Evolutionary conservation across 192 early-diverging fungal species (phyloP).

Genomic region (Entomortierella chlamydospora): DNA sequence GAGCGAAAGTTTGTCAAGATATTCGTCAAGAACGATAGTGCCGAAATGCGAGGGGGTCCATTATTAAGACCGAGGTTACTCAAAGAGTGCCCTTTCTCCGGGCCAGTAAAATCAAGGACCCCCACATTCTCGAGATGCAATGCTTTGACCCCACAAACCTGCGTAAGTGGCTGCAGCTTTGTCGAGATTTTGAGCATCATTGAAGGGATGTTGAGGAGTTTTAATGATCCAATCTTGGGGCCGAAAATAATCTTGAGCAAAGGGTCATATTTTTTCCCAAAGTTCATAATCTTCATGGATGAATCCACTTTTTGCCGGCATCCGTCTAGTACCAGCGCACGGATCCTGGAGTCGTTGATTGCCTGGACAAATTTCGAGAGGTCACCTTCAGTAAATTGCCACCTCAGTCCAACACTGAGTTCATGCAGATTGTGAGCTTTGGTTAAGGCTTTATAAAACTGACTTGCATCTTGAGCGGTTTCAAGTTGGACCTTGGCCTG

Average conservation of each 20-base stretch:
- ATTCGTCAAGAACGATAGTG: constrained; percentile 8
- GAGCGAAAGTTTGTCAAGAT: constrained; percentile 13
- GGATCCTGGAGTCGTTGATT: constrained; percentile 15
- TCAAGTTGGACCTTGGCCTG: constrained; percentile 11
- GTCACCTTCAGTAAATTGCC: constrained; percentile 26
- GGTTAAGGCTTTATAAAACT: constrained; percentile 20
- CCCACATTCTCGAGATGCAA: constrained; percentile 32
- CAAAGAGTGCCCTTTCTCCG: constrained; percentile 1
- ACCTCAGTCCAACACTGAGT: constrained; percentile 17
- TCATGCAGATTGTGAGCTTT: constrained; percentile 28
- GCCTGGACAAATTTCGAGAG: constrained; percentile 21
- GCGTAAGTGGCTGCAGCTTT: neutral
- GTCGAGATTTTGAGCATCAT: constrained; percentile 21
- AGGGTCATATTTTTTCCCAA: constrained; percentile 45
- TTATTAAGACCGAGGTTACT: constrained; percentile 7
- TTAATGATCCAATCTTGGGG: constrained; percentile 25
- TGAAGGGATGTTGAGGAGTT: constrained; percentile 25
- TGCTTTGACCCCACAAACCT: neutral
- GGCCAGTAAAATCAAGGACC: constrained; percentile 1
- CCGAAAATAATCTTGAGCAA: constrained; percentile 18
- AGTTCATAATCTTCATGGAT: constrained; percentile 2
- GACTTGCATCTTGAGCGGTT: constrained; percentile 6
- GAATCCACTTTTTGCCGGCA: constrained; percentile 12
- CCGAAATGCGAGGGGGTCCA: neutral
- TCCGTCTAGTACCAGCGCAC: constrained; percentile 17